Conservation (phyloP, 2,329 filamentous ascomycete genomes). For the Teratosphaeria pseudoeucalypti region DNA sequence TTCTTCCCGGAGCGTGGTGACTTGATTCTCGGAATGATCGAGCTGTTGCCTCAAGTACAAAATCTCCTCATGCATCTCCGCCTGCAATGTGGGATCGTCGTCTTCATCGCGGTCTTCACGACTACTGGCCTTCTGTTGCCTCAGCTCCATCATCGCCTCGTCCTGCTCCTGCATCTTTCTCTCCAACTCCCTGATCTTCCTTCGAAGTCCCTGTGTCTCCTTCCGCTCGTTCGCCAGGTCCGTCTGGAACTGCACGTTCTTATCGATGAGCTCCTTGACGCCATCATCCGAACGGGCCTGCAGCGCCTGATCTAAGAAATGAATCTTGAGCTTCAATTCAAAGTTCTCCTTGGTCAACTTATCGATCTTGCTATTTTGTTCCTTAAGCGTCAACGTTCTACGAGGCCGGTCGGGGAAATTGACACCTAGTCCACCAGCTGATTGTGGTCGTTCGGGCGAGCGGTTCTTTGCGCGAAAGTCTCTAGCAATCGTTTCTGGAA, state of each 20-base stretch:
- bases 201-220: slow-evolving; percentile 74
- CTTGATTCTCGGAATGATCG: slow-evolving; percentile 71
- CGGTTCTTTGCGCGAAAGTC: slow-evolving; percentile 73
- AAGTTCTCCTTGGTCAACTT: slow-evolving; percentile 96
- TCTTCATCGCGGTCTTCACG: slow-evolving; percentile 17
- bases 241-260: slow-evolving; percentile 92
- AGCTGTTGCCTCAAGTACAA: slow-evolving; percentile 74
- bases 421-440: slow-evolving; percentile 22
- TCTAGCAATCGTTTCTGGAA: slow-evolving; percentile 76
- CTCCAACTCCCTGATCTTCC: slow-evolving; percentile 76
- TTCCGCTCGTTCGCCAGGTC: slow-evolving; percentile 80
- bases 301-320: slow-evolving; percentile 87
- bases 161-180: slow-evolving; percentile 56
- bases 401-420: slow-evolving; percentile 28
- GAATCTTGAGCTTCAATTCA: slow-evolving; percentile 91
- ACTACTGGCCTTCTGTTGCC: slow-evolving; percentile 28
- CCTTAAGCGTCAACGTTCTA: slow-evolving; percentile 67
- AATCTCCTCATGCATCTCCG: slow-evolving; percentile 74
- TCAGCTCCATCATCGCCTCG: slow-evolving; percentile 40
- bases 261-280: slow-evolving; percentile 94
- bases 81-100: slow-evolving; percentile 31
- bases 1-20: slow-evolving; percentile 72
- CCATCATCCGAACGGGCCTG: slow-evolving; percentile 92
- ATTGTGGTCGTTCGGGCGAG: slow-evolving; percentile 34
- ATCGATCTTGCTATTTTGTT: slow-evolving; percentile 96